phyloP scores from a whole-genome alignment of 768 basidiomycete genomes.

The Sporobolomyces phaffii region DNA sequence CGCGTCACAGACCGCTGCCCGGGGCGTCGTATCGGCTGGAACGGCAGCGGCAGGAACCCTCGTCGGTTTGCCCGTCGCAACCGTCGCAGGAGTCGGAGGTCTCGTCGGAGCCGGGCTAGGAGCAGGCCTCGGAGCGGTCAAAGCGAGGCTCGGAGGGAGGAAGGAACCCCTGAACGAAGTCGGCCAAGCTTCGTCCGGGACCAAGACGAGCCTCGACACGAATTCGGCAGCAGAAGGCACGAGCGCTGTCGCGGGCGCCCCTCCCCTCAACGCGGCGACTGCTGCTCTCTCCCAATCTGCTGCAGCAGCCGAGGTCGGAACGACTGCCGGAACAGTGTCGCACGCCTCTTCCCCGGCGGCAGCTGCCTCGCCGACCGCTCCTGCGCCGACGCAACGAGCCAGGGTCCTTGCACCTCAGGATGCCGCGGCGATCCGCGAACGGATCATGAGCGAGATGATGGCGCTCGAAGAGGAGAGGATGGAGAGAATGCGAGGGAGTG shows the following conservation, averaged over 20 bases:
- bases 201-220: constrained; percentile 30
- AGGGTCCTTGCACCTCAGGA: constrained; percentile 63
- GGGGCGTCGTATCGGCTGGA: constrained; percentile 40
- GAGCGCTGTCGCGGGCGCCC: constrained; percentile 33
- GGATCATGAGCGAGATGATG: constrained; percentile 99
- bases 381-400: constrained; percentile 30
- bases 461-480: constrained; percentile 93
- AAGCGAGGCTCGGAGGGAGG: constrained; percentile 51
- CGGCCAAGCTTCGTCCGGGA: constrained; percentile 34
- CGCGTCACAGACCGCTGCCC: constrained; percentile 50
- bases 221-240: constrained; percentile 34
- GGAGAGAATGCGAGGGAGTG: constrained; percentile 53
- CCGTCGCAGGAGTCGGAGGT: constrained; percentile 39
- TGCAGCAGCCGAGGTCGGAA: background rate
- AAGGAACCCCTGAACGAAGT: constrained; percentile 10
- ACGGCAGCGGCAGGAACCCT: constrained; percentile 40
- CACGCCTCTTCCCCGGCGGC: no score
- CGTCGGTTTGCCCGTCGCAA: constrained; percentile 39
- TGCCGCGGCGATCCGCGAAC: constrained; percentile 80
- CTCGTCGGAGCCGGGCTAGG: constrained; percentile 36
- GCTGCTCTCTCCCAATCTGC: constrained; percentile 22
- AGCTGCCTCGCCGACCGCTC: background rate
- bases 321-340: background rate
- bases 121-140: constrained; percentile 46
- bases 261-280: constrained; percentile 21